Percentiles rank a stretch among this genome's conserved stretches.
These are phyloP conservation scores for Globisporangium perplexum DNA, from an alignment of 352 stramenopile genomes.

Conservation along the genomic window DNA sequence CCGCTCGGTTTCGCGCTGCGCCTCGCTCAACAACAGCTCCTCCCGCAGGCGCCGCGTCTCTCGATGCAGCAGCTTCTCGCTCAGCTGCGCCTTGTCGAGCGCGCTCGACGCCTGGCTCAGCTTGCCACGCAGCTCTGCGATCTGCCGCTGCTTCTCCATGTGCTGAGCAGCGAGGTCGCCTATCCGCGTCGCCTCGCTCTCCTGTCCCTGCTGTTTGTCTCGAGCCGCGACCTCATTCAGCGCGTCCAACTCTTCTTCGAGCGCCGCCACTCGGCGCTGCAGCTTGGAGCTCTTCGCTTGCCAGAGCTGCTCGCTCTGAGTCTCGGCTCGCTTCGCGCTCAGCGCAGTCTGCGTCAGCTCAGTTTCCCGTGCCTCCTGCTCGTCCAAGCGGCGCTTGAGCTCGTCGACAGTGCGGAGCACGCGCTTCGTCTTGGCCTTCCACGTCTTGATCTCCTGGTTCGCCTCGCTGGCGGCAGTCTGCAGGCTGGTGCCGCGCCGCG, in stretches of 20 bases:
- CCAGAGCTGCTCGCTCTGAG: slow-evolving; percentile 23
- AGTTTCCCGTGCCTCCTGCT: slow-evolving; percentile 6
- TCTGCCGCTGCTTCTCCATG: slow-evolving; percentile 27
- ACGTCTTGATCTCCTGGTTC: slow-evolving; percentile 24
- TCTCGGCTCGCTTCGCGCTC: slow-evolving; percentile 21
- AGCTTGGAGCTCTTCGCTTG: slow-evolving; percentile 25
- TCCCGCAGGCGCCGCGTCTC: slow-evolving; percentile 53
- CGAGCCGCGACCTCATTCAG: slow-evolving; percentile 17
- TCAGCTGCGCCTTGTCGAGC: slow-evolving; percentile 37
- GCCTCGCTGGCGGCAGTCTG: slow-evolving; percentile 14
- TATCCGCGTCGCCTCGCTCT: slow-evolving; percentile 18
- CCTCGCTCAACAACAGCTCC: slow-evolving; percentile 56
- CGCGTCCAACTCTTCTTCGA: slow-evolving; percentile 7
- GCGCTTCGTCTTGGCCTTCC: slow-evolving; percentile 40
- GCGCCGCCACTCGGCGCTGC: slow-evolving; percentile 18
- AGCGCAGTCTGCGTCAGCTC: slow-evolving; percentile 11
- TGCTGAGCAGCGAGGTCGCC: slow-evolving; percentile 20
- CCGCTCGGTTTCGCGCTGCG: slow-evolving; percentile 42
- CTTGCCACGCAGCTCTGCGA: slow-evolving; percentile 21
- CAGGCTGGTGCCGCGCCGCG: slow-evolving; percentile 12
- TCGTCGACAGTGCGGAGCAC: slow-evolving; percentile 23
- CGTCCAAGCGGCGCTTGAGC: slow-evolving; percentile 24
- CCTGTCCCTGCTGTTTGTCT: slow-evolving; percentile 15
- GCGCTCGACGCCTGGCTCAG: slow-evolving; percentile 12
- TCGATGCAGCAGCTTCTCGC: slow-evolving; percentile 36